Evolutionary conservation across 148 eudicot genomes (phyloP), one percentile per base, ranked within the genome.

Genomic region (Camellia sinensis): DNA sequence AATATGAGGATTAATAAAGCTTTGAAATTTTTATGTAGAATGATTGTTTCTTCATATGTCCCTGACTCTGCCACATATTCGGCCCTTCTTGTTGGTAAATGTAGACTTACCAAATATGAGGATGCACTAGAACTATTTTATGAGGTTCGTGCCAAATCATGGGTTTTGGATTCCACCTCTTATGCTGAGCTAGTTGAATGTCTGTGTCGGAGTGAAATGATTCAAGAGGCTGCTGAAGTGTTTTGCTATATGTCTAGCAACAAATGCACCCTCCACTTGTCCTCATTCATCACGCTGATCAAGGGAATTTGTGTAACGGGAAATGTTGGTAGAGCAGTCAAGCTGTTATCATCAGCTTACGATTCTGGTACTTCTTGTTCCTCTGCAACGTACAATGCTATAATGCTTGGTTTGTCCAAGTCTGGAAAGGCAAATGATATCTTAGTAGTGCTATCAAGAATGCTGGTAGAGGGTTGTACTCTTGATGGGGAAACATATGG

Each of bases 31-130:
- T 91, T 92, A 8, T 62, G 90, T 75, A 90, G 85, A 84, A 91
- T 92, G 97, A 84, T 91, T 46, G 77, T 82, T 74, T 86, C 82
- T 11, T 83, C 91, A 8, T 79, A 67, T 86, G 80, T 44, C 19
- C 91, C 92, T 7, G 88, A 90, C 70, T 83, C 78, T 84, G 83
- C 85, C 69, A 90, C 92, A 11, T 92, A 89, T 84, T 91, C 94
- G 9, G 88, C 97, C 46, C 79, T 92, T 64, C 72, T 91, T 79
- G 54, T 85, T 77, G 90, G 92, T 46, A 83, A 89, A 45, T 92
- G 97, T 87, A 85, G 82, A 82, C 43, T 64, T 53, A 79, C 78
- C 22, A 80, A 86, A 67, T 68, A 82, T 29, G 79, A 73, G 71
- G 84, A 84, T 67, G 91, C 92, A 45, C 65, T 89, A 70, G 53